Conservation (phyloP, 163 green algal species). For the Prototheca cutis region DNA sequence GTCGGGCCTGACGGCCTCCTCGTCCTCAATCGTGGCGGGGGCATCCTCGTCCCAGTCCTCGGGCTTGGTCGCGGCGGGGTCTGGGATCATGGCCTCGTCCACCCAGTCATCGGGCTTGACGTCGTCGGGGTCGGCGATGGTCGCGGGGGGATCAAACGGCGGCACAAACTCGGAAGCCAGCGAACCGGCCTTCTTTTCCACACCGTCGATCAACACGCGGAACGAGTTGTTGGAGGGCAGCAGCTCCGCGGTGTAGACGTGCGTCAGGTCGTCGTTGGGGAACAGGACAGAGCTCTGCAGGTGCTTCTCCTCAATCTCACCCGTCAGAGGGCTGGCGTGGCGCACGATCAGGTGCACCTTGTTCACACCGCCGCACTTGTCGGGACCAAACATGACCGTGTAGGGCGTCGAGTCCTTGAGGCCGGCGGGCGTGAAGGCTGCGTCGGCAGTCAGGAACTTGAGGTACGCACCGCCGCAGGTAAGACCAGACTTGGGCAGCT, state of each 20-base stretch:
- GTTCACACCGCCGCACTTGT: constrained; percentile 78
- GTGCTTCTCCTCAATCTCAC: constrained; percentile 75
- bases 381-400: constrained; percentile 91
- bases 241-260: constrained; percentile 72
- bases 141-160: constrained; percentile 64
- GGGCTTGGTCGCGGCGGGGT: constrained; percentile 75
- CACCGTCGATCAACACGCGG: constrained; percentile 72
- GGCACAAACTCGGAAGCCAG: constrained; percentile 75
- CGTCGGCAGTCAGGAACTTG: constrained; percentile 69
- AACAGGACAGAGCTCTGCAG: constrained; percentile 47
- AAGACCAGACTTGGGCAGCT: constrained; percentile 32
- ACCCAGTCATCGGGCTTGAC: constrained; percentile 84
- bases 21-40: constrained; percentile 36
- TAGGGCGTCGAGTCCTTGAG: constrained; percentile 69
- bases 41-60: constrained; percentile 86
- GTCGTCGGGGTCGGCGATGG: constrained; percentile 76
- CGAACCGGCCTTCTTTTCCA: constrained; percentile 48
- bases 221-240: constrained; percentile 56
- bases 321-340: constrained; percentile 54
- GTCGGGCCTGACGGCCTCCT: constrained; percentile 56
- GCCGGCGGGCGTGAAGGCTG: constrained; percentile 40
- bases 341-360: constrained; percentile 79
- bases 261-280: constrained; percentile 43
- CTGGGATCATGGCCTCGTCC: constrained; percentile 66
- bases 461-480: constrained; percentile 84